Evolutionary conservation across 345 rosid species (phyloP).

Genomic region (Brassica carinata): DNA sequence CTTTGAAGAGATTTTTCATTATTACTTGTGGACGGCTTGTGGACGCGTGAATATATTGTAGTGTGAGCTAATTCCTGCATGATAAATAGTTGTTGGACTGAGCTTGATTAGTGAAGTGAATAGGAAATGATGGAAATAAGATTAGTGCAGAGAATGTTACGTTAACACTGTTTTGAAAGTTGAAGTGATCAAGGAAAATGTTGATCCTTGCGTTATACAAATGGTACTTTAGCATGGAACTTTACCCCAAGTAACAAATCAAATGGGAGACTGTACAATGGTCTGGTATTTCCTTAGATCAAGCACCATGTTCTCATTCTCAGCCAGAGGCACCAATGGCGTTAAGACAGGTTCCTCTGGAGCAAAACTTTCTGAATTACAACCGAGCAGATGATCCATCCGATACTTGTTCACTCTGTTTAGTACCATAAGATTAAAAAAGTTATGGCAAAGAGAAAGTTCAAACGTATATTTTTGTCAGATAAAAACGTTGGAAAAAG

Average conservation of each 20-base stretch:
- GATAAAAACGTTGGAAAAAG: not conserved
- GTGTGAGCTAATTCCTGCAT: not conserved
- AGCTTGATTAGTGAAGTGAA: not conserved
- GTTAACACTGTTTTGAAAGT: not conserved
- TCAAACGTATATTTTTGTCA: not conserved
- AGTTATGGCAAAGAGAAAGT: not conserved
- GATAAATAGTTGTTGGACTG: not conserved
- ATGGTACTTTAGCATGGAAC: not conserved
- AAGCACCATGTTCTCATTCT: constrained; percentile 79
- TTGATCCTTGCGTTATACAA: not conserved
- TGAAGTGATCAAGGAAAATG: not conserved
- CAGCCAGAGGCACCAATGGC: constrained; percentile 66
- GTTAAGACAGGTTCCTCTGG: constrained; percentile 62
- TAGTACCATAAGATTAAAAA: not conserved
- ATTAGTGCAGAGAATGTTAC: not conserved
- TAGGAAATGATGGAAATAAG: not conserved
- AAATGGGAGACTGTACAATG: constrained; percentile 51
- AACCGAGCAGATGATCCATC: constrained; percentile 95
- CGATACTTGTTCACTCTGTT: constrained; percentile 11
- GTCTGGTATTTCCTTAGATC: constrained; percentile 96
- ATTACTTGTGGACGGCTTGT: not conserved
- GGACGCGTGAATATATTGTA: not conserved
- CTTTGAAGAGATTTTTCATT: not conserved
- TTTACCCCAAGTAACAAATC: not conserved
- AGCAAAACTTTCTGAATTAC: constrained; percentile 62